A percentile compares a stretch with the other conserved stretches of the same genome.
These are phyloP conservation scores for Candida montana DNA, from an alignment of 805 yeast genomes.

Conservation along the genomic window DNA sequence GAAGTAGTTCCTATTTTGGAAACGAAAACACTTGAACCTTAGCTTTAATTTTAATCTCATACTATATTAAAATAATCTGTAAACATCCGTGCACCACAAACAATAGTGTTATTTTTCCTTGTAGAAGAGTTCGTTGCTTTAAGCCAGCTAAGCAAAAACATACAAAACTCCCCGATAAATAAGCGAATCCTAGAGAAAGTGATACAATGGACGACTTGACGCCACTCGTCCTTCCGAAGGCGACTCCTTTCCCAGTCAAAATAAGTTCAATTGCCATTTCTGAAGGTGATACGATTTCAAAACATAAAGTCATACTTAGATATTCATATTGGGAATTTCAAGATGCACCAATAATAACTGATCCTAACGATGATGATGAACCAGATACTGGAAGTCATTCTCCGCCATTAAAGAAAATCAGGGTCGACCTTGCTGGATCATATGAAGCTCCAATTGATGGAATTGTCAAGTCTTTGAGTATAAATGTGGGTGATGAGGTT, in stretches of 20 bases:
- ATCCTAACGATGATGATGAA: conserved; percentile 20
- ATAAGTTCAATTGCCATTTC: conserved; percentile 29
- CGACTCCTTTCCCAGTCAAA: conserved; percentile 35
- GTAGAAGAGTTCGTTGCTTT: no score
- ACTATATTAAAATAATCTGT: no score
- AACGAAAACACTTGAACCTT: not conserved
- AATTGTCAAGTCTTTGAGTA: conserved; percentile 42
- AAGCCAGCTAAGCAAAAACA: no score
- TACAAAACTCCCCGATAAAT: no score
- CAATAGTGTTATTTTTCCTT: no score
- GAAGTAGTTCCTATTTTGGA: not conserved
- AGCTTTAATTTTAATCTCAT: no score
- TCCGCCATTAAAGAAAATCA: conserved; percentile 26
- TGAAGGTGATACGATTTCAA: conserved; percentile 29
- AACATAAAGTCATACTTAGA: conserved; percentile 32
- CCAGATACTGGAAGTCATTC: conserved; percentile 8
- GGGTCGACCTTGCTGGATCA: conserved; percentile 66
- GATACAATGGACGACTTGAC: conserved; percentile 18
- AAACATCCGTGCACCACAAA: no score
- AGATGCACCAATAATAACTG: conserved; percentile 25
- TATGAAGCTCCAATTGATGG: conserved; percentile 87
- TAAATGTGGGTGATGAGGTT: conserved; percentile 58
- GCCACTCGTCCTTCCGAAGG: conserved; percentile 19
- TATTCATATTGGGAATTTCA: conserved; percentile 44
- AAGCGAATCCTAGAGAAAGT: no score